Evolutionary conservation across 2,329 filamentous ascomycete species (phyloP).

Genomic region (Pseudonectria foliicola): DNA sequence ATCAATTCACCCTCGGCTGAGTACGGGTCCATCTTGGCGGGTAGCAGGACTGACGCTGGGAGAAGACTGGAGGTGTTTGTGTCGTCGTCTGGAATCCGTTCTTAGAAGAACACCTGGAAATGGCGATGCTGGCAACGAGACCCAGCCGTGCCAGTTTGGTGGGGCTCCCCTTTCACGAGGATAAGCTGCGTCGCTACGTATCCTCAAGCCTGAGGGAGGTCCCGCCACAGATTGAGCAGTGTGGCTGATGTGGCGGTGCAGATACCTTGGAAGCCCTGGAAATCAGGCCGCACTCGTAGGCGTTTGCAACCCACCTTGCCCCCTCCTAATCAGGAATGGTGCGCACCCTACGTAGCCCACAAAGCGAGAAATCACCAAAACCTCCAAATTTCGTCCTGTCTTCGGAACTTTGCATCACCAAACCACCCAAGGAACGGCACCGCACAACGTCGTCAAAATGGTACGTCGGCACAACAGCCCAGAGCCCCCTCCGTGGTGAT

Average conservation of each 20-base stretch:
- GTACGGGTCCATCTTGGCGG: conserved; percentile 57
- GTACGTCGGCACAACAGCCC: conserved; percentile 27
- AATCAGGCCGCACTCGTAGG: conserved; percentile 21
- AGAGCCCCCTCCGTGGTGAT: conserved; percentile 5
- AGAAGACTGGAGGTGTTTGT: background rate
- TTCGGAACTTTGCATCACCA: conserved; percentile 35
- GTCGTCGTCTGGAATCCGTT: too few relatives aligned
- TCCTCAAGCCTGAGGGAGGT: too few relatives aligned
- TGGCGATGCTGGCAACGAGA: too few relatives aligned
- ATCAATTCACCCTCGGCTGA: conserved; percentile 65
- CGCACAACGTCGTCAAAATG: conserved; percentile 43
- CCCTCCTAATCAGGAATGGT: conserved; percentile 25
- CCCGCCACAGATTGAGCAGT: too few relatives aligned
- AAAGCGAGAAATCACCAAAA: conserved; percentile 39
- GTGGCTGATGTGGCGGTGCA: conserved; percentile 14
- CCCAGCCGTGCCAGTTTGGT: too few relatives aligned
- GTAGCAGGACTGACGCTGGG: conserved; percentile 7
- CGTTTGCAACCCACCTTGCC: conserved; percentile 19
- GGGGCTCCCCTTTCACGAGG: too few relatives aligned
- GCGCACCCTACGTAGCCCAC: conserved; percentile 36
- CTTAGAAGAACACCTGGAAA: too few relatives aligned
- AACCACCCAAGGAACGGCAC: conserved; percentile 34
- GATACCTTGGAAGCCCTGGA: conserved; percentile 12
- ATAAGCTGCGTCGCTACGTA: background rate
- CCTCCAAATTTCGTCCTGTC: conserved; percentile 32